phyloP scores from a whole-genome alignment of 495 filamentous ascomycete genomes.

The Penicillium pulvis region DNA sequence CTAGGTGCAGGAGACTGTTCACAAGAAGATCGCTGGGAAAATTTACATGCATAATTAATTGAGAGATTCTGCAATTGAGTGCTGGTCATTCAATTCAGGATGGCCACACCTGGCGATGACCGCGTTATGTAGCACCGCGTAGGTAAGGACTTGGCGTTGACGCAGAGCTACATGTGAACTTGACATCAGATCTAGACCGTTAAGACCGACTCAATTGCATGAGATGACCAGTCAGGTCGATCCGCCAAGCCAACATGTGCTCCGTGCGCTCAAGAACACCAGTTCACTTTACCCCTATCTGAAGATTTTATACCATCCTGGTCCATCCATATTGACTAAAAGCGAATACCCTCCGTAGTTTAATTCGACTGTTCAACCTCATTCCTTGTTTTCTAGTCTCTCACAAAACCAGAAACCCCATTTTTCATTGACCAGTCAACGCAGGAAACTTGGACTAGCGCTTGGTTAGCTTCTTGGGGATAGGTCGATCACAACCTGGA shows the following conservation, averaged over 20 bases:
- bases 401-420: background rate
- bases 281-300: background rate
- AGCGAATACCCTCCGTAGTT: background rate
- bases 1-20: background rate
- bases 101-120: too few relatives aligned
- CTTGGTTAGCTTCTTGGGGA: background rate
- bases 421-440: background rate
- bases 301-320: background rate
- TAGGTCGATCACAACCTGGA: slow-evolving; percentile 4
- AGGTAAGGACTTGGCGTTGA: background rate
- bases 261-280: background rate
- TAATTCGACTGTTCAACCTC: background rate
- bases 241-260: background rate
- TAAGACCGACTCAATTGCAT: background rate
- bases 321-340: background rate
- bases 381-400: background rate
- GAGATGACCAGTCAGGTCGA: background rate
- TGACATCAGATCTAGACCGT: background rate
- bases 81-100: too few relatives aligned
- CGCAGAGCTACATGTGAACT: too few relatives aligned
- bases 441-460: slow-evolving; percentile 6
- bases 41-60: background rate
- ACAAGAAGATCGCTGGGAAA: background rate
- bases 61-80: background rate
- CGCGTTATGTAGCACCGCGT: background rate